Conservation (phyloP, 768 basidiomycete species). For the Cystobasidium ongulense region DNA sequence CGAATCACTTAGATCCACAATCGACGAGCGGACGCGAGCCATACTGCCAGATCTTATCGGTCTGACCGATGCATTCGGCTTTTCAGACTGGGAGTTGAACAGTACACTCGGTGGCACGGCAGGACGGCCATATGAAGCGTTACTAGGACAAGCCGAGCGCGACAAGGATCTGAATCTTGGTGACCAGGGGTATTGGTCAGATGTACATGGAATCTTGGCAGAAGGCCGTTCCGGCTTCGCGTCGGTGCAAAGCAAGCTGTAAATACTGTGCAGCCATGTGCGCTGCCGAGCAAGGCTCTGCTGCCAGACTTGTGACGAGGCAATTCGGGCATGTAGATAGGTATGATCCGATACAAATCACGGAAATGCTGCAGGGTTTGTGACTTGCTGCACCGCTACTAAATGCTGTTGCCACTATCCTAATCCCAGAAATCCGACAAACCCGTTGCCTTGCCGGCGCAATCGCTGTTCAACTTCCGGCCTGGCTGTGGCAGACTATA, state of each 20-base stretch:
- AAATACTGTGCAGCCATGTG: no score
- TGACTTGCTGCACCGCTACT: no score
- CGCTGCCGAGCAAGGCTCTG: no score
- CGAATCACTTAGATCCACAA: not conserved
- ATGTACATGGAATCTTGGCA: not conserved
- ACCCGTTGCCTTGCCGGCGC: not conserved
- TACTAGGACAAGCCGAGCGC: not conserved
- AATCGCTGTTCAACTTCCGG: no score
- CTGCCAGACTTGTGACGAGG: no score
- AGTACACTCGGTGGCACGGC: not conserved
- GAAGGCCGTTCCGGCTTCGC: not conserved
- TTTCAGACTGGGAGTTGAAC: constrained; percentile 66
- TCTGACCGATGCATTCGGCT: constrained; percentile 64
- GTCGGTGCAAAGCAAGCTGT: not conserved
- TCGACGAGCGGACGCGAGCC: not conserved
- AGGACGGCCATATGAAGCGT: not conserved
- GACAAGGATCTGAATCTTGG: not conserved
- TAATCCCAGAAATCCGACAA: not conserved
- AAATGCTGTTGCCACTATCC: not conserved
- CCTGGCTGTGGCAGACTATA: no score
- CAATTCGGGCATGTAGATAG: no score
- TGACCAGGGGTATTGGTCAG: not conserved
- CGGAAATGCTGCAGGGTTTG: no score
- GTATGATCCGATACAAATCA: no score
- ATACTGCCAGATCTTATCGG: constrained; percentile 61